Evolutionary conservation across 441 rosid species (phyloP).

Genomic region (Pelargonium citronellum): DNA sequence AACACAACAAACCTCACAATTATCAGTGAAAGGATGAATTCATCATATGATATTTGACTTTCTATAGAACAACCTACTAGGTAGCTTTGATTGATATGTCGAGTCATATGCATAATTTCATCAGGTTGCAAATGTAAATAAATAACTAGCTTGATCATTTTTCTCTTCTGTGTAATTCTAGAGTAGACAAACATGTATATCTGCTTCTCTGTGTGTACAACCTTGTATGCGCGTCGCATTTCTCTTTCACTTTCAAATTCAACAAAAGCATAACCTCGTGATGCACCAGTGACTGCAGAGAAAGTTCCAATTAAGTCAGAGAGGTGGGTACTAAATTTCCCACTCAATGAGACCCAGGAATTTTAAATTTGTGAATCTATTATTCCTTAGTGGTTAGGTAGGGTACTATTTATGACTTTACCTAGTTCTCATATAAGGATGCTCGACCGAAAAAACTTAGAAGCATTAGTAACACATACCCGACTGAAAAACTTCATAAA

Average conservation of each 20-base stretch:
- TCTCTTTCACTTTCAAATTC: slow-evolving; percentile 71
- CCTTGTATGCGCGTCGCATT: slow-evolving; percentile 80
- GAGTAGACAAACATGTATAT: not conserved
- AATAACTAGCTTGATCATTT: not conserved
- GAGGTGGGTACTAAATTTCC: not conserved
- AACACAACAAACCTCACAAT: slow-evolving; percentile 4
- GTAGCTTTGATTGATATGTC: not conserved
- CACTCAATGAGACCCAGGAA: too few relatives aligned
- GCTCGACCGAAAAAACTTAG: too few relatives aligned
- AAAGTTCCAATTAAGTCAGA: slow-evolving; percentile 5
- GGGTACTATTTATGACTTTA: too few relatives aligned
- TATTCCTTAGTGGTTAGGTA: too few relatives aligned
- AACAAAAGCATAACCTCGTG: slow-evolving; percentile 79
- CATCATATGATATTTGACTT: not conserved
- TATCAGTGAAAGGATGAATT: not conserved
- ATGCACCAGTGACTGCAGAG: slow-evolving; percentile 73
- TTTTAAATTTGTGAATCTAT: too few relatives aligned
- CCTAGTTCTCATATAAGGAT: too few relatives aligned
- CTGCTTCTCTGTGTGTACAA: slow-evolving; percentile 15
- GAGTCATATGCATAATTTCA: not conserved
- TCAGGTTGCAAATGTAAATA: not conserved
- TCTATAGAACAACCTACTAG: not conserved
- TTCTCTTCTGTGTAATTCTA: not conserved
- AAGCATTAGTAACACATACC: too few relatives aligned
- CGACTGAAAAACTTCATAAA: too few relatives aligned